phyloP scores from a whole-genome alignment of 2,329 filamentous ascomycete species.

The Boeremia lycopersici region DNA sequence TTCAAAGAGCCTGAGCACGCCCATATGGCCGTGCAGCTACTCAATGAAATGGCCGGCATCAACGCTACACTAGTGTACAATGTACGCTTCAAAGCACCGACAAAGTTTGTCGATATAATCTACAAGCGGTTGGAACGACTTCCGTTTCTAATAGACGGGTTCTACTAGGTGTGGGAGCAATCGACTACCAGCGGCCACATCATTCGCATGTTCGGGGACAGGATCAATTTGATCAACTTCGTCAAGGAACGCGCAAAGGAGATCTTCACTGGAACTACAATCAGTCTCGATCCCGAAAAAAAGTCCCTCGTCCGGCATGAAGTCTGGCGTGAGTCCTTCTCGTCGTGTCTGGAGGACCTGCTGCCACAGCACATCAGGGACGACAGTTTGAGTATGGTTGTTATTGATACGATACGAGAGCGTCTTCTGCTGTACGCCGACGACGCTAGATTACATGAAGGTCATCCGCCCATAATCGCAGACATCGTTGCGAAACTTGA shows the following conservation, averaged over 20 bases:
- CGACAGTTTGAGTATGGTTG: neutral
- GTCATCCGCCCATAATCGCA: neutral
- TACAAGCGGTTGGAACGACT: neutral
- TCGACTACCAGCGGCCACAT: neutral
- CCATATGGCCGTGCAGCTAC: neutral
- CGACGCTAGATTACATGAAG: neutral
- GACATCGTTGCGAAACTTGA: neutral
- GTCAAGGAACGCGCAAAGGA: neutral
- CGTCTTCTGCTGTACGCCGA: neutral
- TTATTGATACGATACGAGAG: neutral
- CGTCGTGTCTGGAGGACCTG: neutral
- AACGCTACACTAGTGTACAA: neutral
- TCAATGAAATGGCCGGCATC: neutral
- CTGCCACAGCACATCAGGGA: neutral
- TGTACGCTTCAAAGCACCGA: neutral
- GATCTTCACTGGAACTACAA: neutral
- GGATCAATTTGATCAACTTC: neutral
- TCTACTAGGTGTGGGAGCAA: neutral
- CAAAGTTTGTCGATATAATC: neutral
- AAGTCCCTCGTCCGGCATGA: neutral
- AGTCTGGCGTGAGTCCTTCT: neutral
- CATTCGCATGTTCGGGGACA: neutral
- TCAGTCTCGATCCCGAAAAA: neutral
- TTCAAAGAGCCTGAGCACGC: neutral
- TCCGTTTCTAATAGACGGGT: no score